Evolutionary conservation across 1,139 yeast genomes (phyloP), one percentile per base, ranked within the genome.

Genomic region (Magnusiomyces suaveolens): DNA sequence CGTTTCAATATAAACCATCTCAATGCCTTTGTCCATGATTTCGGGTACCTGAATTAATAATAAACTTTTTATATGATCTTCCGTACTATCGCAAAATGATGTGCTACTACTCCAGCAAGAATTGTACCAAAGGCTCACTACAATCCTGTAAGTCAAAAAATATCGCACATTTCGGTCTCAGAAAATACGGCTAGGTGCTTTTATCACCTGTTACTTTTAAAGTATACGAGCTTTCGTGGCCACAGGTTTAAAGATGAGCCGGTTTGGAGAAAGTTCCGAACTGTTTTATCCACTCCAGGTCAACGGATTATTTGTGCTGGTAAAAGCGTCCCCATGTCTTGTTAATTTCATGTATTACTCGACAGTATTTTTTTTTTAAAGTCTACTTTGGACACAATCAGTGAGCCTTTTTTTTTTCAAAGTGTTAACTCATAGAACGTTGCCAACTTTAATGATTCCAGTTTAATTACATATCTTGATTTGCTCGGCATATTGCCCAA

Each of bases 281-380:
- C 73, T 70, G 54, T 70, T 78, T 61, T 57, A 57, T 41, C 78
- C 79, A 1, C 64, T 77, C 41, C 69, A 80, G 50, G 83, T 83
- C 10, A 76, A 77, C 57, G 83, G 83, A 2, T 78, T 80, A 52
- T 80, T 80, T 66, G 78, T 82, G 6, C 12, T 29, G 33, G 33
- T n/a, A n/a, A n/a, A n/a, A n/a, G n/a, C n/a, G n/a, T n/a, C n/a
- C n/a, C n/a, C n/a, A n/a, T n/a, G n/a, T n/a, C n/a, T n/a, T n/a
- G n/a, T n/a, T n/a, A n/a, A n/a, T n/a, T n/a, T n/a, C n/a, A n/a
- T n/a, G n/a, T n/a, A n/a, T n/a, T n/a, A n/a, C n/a, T n/a, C n/a
- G n/a, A n/a, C n/a, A n/a, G n/a, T n/a, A n/a, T n/a, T n/a, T n/a
- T n/a, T n/a, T n/a, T n/a, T n/a, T n/a, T n/a, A n/a, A n/a, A n/a